Percentiles rank a stretch among this genome's conserved stretches.
Conservation (phyloP, 2,329 filamentous ascomycete genomes). For the Cryphonectria carpinicola region DNA sequence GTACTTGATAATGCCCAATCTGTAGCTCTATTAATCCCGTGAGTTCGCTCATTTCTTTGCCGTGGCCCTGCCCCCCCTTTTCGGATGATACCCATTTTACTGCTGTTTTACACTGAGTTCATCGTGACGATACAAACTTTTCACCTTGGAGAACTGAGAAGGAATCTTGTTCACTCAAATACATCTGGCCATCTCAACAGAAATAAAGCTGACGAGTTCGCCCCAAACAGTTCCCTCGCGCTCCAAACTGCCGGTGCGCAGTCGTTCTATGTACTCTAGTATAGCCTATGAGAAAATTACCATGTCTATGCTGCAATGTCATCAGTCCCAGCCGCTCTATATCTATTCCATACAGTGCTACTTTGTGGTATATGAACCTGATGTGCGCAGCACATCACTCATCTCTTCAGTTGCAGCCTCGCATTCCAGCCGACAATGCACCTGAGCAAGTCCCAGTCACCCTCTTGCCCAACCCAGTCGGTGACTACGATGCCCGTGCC, state of each 20-base stretch:
- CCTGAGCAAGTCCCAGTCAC: slow-evolving; percentile 87
- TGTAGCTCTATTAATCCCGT: background rate
- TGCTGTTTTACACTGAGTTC: slow-evolving; percentile 56
- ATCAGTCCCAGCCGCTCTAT: background rate
- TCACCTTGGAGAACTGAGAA: slow-evolving; percentile 68
- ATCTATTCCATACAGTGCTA: background rate
- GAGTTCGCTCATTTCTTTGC: slow-evolving; percentile 15
- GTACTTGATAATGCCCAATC: background rate
- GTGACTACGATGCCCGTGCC: slow-evolving; percentile 87
- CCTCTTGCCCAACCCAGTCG: slow-evolving; percentile 87
- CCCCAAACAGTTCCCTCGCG: background rate
- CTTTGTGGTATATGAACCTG: background rate
- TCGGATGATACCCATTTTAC: slow-evolving; percentile 54
- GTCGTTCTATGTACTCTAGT: slow-evolving; percentile 20
- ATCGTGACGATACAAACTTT: slow-evolving; percentile 56
- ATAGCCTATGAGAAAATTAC: background rate
- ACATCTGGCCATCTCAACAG: background rate
- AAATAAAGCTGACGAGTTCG: slow-evolving; percentile 15
- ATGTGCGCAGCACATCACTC: slow-evolving; percentile 7
- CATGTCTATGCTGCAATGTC: background rate
- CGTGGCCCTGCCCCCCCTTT: slow-evolving; percentile 38
- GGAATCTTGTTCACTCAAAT: slow-evolving; percentile 33
- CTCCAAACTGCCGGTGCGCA: background rate
- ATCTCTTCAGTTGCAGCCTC: slow-evolving; percentile 54
- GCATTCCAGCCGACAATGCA: slow-evolving; percentile 93